Evolutionary conservation across 768 basidiomycete genomes (phyloP).

Genomic region (Paxillus involutus): DNA sequence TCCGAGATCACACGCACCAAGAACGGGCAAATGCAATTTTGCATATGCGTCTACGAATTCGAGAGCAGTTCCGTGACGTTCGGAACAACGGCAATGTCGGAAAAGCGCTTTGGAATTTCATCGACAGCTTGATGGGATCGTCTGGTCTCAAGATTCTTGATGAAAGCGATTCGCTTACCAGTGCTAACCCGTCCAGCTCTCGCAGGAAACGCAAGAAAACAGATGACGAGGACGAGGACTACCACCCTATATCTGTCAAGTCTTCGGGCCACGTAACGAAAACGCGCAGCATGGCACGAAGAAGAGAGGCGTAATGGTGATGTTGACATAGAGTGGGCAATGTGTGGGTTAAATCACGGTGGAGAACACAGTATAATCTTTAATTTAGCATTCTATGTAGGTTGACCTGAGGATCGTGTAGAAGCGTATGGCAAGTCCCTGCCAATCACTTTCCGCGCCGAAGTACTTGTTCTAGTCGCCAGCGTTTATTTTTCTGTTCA

Average conservation of each 20-base stretch:
- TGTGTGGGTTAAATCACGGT: neutral
- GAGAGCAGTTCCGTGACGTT: conserved; percentile 59
- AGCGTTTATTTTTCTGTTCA: no score
- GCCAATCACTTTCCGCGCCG: no score
- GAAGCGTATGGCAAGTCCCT: no score
- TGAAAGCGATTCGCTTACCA: conserved; percentile 12
- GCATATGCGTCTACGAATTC: conserved; percentile 54
- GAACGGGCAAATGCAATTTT: conserved; percentile 57
- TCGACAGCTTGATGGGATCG: conserved; percentile 42
- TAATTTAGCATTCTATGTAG: no score
- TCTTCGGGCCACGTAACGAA: conserved; percentile 37
- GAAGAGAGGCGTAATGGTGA: conserved; percentile 6
- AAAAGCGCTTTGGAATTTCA: conserved; percentile 56
- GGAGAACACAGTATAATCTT: neutral
- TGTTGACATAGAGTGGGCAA: neutral
- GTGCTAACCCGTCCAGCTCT: conserved; percentile 8
- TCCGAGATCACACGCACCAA: conserved; percentile 40
- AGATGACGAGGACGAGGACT: conserved; percentile 42
- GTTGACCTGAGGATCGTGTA: no score
- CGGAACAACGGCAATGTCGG: conserved; percentile 59
- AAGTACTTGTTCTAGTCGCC: no score
- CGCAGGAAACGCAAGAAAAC: conserved; percentile 32
- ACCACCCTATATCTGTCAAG: conserved; percentile 44
- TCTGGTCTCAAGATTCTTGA: conserved; percentile 31
- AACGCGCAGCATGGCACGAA: conserved; percentile 41